Base-by-base conservation (phyloP, 1,284 basidiomycete genomes). In the Naganishia albida region DNA sequence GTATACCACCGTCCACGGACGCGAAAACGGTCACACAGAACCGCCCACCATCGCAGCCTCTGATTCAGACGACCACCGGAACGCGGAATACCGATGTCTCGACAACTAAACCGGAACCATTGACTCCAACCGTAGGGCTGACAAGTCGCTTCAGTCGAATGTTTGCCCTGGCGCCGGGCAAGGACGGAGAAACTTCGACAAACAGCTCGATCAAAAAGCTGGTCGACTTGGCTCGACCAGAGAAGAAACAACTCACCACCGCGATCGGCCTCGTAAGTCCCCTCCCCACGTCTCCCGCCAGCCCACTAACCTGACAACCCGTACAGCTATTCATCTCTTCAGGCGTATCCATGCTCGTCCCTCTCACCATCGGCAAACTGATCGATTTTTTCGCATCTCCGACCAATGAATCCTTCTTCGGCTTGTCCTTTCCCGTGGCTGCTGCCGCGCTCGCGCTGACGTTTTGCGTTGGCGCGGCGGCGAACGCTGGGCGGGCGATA, bases 391-490 rank as follows among this genome's bases (percentile, higher is more conserved):
- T 94, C 78, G 88, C 91, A 0, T 49, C 60, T 10, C 62, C 62
- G 10, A 46, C 46, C 1, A 70, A 91, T 88, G 82, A 86, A 80
- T 87, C 91, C 67, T 88, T 91, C 39, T 82, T 87, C 16, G 88
- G 86, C 3, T 79, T 97, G 26, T 87, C 88, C 1, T 83, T 92
- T 43, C 87, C 87, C 63, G 86, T 91, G 69, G 93, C 94, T 0
- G 91, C 93, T 10, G 85, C 82, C 0, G 74, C 87, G 10, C 83
- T 98, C 34, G 81, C 95, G 10, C 71, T 85, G 1, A 80, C 91
- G n/a, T 98, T 98, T 78, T 90, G 90, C 6, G 78, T 88, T 39
- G 95, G 94, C 7, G 95, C 92, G 0, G 80, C 83, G 0, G 92
- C 93, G 62, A 98, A 97, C 76, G 89, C 93, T 15, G 87, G 88